Evolutionary conservation across 352 stramenopile species (phyloP), one percentile per base, ranked within the genome.

Genomic region (Phytopythium chamaehyphon): DNA sequence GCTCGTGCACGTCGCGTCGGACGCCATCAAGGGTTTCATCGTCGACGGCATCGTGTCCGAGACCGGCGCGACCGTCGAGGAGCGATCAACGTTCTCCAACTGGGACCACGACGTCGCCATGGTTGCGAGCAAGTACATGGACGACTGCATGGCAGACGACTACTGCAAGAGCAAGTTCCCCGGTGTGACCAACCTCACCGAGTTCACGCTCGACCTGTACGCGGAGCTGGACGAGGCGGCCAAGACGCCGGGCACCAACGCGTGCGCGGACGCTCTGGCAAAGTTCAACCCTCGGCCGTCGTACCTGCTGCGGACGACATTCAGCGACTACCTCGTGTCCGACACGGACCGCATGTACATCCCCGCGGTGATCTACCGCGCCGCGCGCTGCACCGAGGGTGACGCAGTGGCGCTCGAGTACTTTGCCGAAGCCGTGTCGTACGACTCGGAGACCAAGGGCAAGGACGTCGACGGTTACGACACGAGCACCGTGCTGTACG

Each of bases 101-200:
- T 92, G 79, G 79, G 79, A 92, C 55, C 60, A 82, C 39, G 82
- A 92, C 47, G 73, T 92, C 8, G 73, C 72, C 16, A 49, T 86
- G 15, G 74, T 87, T 11, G 79, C 62, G 6, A 61, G 72, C 31
- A 73, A 73, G 1, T 86, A 88, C 52, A 64, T 92, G 8, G 45
- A 49, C 35, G 55, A 78, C 24, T 92, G 82, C 53, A 31, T 79
- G n/a, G 45, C 44, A 2, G 73, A 92, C 55, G 37, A 63, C 9
- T 87, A 78, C 58, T 92, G 82, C 57, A 69, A 75, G 44, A 57
- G 55, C 62, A 83, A 89, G 51, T 88, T 92, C 48, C 61, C 76
- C 0, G 60, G 52, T n/a, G 69, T 82, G 2, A 46, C 55, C 15
- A 64, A 89, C 38, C 56, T 91, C 11, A 53, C 71, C 8, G 55